Conservation (phyloP, 768 basidiomycete genomes). For the Lentinula guzmanii region DNA sequence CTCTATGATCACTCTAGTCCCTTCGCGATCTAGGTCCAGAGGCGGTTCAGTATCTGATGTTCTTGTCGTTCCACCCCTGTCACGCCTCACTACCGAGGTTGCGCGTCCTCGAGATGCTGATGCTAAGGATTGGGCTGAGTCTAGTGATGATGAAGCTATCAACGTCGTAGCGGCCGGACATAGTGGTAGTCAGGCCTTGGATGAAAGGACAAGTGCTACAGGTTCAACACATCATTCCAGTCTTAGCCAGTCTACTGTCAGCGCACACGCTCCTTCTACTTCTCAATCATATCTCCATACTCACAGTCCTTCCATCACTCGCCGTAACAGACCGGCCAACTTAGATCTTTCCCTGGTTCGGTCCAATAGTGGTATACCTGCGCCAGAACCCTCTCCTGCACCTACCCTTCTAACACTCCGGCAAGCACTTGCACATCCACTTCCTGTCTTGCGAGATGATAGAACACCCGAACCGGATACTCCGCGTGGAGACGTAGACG, state of each 20-base stretch:
- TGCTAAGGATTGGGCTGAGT: conserved; percentile 61
- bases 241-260: conserved; percentile 19
- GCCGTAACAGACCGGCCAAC: conserved; percentile 60
- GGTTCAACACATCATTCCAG: conserved; percentile 26
- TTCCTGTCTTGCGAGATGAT: conserved; percentile 20
- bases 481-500: conserved; percentile 27
- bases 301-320: conserved; percentile 25
- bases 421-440: conserved; percentile 52
- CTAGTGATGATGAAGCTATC: conserved; percentile 85
- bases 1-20: conserved; percentile 30
- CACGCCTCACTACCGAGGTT: conserved; percentile 26
- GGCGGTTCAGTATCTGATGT: conserved; percentile 57
- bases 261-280: conserved; percentile 8
- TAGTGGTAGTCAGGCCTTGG: conserved; percentile 75
- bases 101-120: conserved; percentile 33
- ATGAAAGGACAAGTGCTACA: conserved; percentile 72
- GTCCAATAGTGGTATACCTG: conserved; percentile 25
- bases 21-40: conserved; percentile 39
- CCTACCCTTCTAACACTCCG: conserved; percentile 60
- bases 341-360: conserved; percentile 51
- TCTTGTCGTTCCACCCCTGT: conserved; percentile 38
- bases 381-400: conserved; percentile 50
- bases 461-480: conserved; percentile 26
- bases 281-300: conserved; percentile 24
- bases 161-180: conserved; percentile 75